Evolutionary conservation across 2,329 filamentous ascomycete species (phyloP), one percentile per base, ranked within the genome.

Genomic region (Exophiala lecanii-corni): DNA sequence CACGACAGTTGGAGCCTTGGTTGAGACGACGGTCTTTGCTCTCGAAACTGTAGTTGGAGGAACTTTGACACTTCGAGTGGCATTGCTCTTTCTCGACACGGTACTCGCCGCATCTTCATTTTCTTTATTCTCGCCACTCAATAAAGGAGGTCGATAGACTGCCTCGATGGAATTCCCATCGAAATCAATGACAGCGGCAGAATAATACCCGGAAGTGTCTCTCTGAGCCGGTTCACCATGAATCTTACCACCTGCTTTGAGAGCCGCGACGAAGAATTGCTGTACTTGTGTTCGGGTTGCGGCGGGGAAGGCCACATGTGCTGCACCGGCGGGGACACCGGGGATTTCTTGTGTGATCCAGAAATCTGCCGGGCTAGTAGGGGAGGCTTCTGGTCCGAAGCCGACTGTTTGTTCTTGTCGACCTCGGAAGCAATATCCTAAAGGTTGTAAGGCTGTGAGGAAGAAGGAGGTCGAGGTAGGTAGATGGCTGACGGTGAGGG

Each of bases 81-180:
- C 36, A 36, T 12, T 17, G 26, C 23, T 37, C 21, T 28, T 40
- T 33, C 35, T 38, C 12, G 46, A 49, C 23, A 46, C 46, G n/a
- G 36, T 31, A 31, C 34, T 41, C 26, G 39, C 36, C 19, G 51
- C 56, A 50, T 60, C 62, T 26, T 61, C 63, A 30, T 60, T 64
- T 40, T 68, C 66, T 39, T 48, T 44, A 18, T 49, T 56, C 1
- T 31, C 33, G 18, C 33, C 44, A 31, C n/a, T 28, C 96, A 37
- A 91, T 89, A 65, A 96, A 37, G 55, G 57, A 4, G 64, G 59
- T 6, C 72, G 71, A 61, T 80, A 84, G 37, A 89, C 78, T 20
- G 86, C 84, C 59, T 92, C 86, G 60, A 94, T 81, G 55, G 77
- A 84, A 67, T 94, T 94, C 38, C 86, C 86, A 67, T 94, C 87